Conservation (phyloP, 345 rosid species). For the Eucalyptus regnans region DNA sequence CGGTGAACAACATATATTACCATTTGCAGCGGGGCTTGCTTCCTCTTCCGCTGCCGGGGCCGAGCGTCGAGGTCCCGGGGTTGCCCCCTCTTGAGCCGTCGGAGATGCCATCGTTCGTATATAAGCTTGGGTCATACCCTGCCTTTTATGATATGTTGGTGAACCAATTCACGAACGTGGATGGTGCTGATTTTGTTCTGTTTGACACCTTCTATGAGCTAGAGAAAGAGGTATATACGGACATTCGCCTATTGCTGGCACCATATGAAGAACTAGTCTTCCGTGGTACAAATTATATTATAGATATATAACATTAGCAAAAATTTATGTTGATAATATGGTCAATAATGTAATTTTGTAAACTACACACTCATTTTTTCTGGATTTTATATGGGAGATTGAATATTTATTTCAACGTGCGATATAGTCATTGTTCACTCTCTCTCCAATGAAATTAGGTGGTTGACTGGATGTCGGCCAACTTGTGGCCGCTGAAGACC, state of each 20-base stretch:
- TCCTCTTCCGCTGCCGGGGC: slow-evolving; percentile 3
- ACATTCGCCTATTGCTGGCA: neutral
- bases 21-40: slow-evolving; percentile 8
- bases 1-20: slow-evolving; percentile 13
- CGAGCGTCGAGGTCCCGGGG: slow-evolving; percentile 6
- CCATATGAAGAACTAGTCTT: neutral
- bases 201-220: slow-evolving; percentile 9
- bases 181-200: slow-evolving; percentile 16
- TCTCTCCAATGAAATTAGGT: neutral
- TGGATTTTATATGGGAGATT: neutral
- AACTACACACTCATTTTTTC: neutral
- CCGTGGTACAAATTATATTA: neutral
- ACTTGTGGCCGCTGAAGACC: slow-evolving; percentile 10
- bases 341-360: neutral
- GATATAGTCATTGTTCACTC: neutral
- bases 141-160: neutral
- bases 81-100: slow-evolving; percentile 12
- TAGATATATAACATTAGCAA: neutral
- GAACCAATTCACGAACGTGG: slow-evolving; percentile 15
- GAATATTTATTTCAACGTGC: neutral
- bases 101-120: slow-evolving; percentile 16
- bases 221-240: slow-evolving; percentile 13
- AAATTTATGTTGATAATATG: neutral
- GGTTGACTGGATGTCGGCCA: slow-evolving; percentile 9
- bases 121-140: slow-evolving; percentile 8